Evolutionary conservation across 305 asterid species (phyloP), one percentile per base, ranked within the genome.

Genomic region (Withania somnifera): DNA sequence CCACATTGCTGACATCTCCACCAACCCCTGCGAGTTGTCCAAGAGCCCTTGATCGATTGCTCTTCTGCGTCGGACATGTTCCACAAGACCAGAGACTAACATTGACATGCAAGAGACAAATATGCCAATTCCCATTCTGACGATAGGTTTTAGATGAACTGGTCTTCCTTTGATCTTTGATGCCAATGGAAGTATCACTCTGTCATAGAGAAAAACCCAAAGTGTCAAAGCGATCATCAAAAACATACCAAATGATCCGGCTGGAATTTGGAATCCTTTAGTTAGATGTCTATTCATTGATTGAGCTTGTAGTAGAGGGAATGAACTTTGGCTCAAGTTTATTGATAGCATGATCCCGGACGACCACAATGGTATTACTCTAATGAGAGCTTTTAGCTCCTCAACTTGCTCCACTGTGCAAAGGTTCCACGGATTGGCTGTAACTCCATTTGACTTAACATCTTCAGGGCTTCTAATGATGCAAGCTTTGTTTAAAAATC

Each of bases 401-500:
- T 95, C 98, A 0, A 92, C 97, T 90, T 93, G 99, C 81, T 92
- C 92, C 0, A 94, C 94, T 0, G 91, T 92, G 89, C 97, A 91
- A 6, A 91, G 90, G 7, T 88, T 87, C 96, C 98, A 92, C 0
- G 95, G 89, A 81, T 94, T 80, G 17, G 56, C 56, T 20, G 96
- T 87, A 32, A 20, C 19, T 11, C 92, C 92, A 17, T 84, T 87
- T 3, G 83, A 38, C 22, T 84, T 85, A 38, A 89, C 79, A 76
- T 92, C 98, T 36, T 66, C 81, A 3, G 89, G 87, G 78, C 89
- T 90, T 83, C 81, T 87, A 28, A 93, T 82, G 47, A 92, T 79
- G 90, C 99, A 88, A 11, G 89, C 89, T 73, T 87, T 87, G 40
- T 87, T 87, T 47, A 87, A 82, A 78, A 85, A 85, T 81, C 92